Conservation (phyloP, 2,329 filamentous ascomycete genomes). For the Penicillium sp. region DNA sequence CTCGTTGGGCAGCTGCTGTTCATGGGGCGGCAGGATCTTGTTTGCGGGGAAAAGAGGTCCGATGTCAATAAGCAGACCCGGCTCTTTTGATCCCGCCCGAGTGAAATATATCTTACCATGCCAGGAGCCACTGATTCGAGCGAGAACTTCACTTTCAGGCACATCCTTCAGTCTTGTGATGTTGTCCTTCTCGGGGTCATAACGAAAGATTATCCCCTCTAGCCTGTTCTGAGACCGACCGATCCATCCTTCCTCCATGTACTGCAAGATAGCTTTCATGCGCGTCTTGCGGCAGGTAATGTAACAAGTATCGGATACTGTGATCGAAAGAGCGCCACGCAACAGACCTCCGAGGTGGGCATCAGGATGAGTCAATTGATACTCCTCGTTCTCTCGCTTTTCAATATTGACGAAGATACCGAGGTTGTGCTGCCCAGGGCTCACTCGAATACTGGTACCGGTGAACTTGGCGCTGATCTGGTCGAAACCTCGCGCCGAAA, state of each 20-base stretch:
- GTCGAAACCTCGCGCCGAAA: constrained; percentile 86
- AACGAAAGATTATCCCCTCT: constrained; percentile 84
- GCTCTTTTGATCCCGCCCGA: constrained; percentile 47
- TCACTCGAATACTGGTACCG: constrained; percentile 87
- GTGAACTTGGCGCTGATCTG: constrained; percentile 98
- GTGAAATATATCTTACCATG: constrained; percentile 67
- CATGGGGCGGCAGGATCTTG: constrained; percentile 74
- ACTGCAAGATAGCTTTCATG: constrained; percentile 88
- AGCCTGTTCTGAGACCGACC: constrained; percentile 88
- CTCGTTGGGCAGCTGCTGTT: constrained; percentile 82
- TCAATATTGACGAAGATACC: constrained; percentile 91
- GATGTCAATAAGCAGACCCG: constrained; percentile 79
- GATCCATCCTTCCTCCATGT: constrained; percentile 92
- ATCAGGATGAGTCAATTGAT: constrained; percentile 91
- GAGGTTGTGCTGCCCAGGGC: constrained; percentile 86
- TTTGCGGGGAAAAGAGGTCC: constrained; percentile 73
- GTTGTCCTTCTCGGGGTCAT: constrained; percentile 81
- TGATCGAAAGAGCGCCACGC: constrained; percentile 81
- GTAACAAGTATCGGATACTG: constrained; percentile 84
- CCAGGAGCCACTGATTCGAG: constrained; percentile 81
- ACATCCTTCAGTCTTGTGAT: constrained; percentile 81
- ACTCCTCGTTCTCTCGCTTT: constrained; percentile 78
- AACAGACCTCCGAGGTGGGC: constrained; percentile 87
- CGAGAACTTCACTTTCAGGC: constrained; percentile 77
- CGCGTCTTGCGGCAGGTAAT: constrained; percentile 86